Conservation (phyloP, 1,284 basidiomycete genomes). For the Laetiporus sulphureus region DNA sequence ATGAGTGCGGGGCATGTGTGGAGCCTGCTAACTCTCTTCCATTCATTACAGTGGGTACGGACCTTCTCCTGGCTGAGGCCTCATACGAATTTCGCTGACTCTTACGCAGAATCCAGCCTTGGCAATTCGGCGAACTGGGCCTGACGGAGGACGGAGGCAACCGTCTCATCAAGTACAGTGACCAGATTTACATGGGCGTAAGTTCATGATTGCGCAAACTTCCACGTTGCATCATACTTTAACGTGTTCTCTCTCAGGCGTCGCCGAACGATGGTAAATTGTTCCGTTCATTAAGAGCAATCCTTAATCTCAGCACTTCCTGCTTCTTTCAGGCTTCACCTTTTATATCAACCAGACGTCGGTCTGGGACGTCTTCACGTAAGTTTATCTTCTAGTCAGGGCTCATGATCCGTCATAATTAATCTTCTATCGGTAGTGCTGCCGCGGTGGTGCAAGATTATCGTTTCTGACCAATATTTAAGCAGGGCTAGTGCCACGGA, state of each 20-base stretch:
- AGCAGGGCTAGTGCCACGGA: no score
- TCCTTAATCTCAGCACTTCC: conserved; percentile 5
- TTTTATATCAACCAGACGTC: conserved; percentile 47
- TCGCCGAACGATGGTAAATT: conserved; percentile 47
- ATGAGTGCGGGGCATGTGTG: background rate
- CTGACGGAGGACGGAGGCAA: conserved; percentile 46
- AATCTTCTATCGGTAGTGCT: conserved; percentile 13
- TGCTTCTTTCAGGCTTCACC: conserved; percentile 25
- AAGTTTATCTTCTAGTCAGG: conserved; percentile 15
- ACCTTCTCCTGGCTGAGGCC: background rate
- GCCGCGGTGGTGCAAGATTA: conserved; percentile 32
- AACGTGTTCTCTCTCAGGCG: conserved; percentile 24
- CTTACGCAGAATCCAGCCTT: conserved; percentile 43
- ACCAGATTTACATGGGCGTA: conserved; percentile 41
- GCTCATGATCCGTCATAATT: conserved; percentile 4
- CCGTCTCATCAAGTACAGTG: conserved; percentile 47
- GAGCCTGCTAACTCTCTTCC: background rate
- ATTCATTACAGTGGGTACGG: conserved; percentile 14
- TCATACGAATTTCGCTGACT: background rate
- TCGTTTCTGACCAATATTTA: no score
- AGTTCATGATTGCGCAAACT: conserved; percentile 10
- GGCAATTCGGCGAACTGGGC: conserved; percentile 48
- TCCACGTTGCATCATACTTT: conserved; percentile 10
- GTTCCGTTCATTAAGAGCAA: conserved; percentile 7
- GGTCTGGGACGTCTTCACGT: conserved; percentile 48